These are phyloP conservation scores for Podaxis sp. DNA, from an alignment of 768 basidiomycete species.

Conservation along the genomic window DNA sequence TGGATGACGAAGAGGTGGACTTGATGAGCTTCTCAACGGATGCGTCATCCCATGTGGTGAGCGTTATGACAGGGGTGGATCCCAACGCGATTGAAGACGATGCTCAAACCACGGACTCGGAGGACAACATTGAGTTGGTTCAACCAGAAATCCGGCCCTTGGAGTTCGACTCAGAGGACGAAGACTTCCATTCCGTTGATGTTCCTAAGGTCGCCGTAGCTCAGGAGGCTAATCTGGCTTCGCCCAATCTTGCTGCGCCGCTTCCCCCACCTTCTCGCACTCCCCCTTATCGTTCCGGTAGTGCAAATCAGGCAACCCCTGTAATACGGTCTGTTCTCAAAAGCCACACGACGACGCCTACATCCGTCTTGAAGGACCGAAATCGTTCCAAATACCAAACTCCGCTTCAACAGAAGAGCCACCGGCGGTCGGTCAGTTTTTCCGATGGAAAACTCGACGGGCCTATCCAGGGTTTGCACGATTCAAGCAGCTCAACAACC, in stretches of 20 bases:
- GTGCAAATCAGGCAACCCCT: constrained; percentile 27
- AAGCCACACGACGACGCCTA: constrained; percentile 48
- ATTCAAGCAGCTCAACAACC: constrained; percentile 18
- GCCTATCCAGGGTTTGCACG: constrained; percentile 68
- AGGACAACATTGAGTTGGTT: constrained; percentile 40
- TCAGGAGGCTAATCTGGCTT: constrained; percentile 5
- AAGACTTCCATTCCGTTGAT: constrained; percentile 21
- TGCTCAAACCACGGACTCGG: constrained; percentile 51
- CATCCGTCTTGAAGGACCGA: constrained; percentile 56
- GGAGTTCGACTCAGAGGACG: constrained; percentile 41
- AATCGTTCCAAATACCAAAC: constrained; percentile 50
- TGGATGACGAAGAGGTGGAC: constrained; percentile 66
- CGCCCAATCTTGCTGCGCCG: neutral
- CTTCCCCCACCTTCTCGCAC: constrained; percentile 3
- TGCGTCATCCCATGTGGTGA: constrained; percentile 51
- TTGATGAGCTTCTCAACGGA: constrained; percentile 75
- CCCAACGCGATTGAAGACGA: constrained; percentile 35
- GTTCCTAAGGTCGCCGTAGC: constrained; percentile 6
- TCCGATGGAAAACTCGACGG: constrained; percentile 92
- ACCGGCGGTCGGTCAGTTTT: constrained; percentile 92
- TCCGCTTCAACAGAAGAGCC: constrained; percentile 46
- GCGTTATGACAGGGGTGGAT: constrained; percentile 49
- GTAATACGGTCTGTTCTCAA: constrained; percentile 44
- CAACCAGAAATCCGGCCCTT: constrained; percentile 28
- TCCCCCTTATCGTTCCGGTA: constrained; percentile 5